A percentile compares a stretch with the other conserved stretches of the same genome.
These are phyloP conservation scores for Ophiocordyceps robertsii DNA, from an alignment of 2,329 filamentous ascomycete genomes.

Conservation along the genomic window DNA sequence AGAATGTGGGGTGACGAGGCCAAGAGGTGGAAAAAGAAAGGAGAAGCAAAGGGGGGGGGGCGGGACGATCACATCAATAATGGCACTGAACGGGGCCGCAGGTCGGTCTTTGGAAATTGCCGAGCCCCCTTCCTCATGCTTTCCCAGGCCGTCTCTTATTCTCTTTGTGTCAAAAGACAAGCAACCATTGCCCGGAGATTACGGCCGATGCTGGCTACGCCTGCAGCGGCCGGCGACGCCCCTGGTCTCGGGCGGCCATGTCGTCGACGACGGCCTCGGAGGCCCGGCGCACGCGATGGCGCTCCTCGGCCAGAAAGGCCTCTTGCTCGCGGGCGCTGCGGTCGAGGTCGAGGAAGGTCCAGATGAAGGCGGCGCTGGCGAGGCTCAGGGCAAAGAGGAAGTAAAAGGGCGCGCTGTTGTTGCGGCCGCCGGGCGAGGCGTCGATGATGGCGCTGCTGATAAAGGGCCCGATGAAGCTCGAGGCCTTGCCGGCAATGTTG, in stretches of 20 bases:
- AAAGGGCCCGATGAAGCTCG: constrained; percentile 53
- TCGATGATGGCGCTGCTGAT: constrained; percentile 60
- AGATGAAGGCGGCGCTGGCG: constrained; percentile 37
- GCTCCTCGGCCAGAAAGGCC: constrained; percentile 28
- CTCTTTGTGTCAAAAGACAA: too few relatives aligned
- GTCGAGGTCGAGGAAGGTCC: constrained; percentile 44
- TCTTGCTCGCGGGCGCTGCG: constrained; percentile 48
- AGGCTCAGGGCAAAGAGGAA: constrained; percentile 48
- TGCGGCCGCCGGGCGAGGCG: constrained; percentile 34
- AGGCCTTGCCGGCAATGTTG: constrained; percentile 55
- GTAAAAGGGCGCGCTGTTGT: constrained; percentile 51
- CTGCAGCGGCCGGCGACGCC: background rate
- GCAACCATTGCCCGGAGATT: too few relatives aligned
- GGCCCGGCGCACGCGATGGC: background rate
- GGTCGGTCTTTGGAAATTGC: too few relatives aligned
- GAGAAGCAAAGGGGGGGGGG: too few relatives aligned
- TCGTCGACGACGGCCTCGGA: background rate
- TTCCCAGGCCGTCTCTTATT: too few relatives aligned
- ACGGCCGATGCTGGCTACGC: too few relatives aligned
- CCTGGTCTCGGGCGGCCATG: background rate
- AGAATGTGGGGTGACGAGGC: too few relatives aligned
- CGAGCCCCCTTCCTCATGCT: too few relatives aligned
- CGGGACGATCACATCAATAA: too few relatives aligned
- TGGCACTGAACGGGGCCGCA: too few relatives aligned
- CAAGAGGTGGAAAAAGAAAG: too few relatives aligned